phyloP scores from a whole-genome alignment of 2,329 filamentous ascomycete species.

The Aspergillus pseudonomiae region DNA sequence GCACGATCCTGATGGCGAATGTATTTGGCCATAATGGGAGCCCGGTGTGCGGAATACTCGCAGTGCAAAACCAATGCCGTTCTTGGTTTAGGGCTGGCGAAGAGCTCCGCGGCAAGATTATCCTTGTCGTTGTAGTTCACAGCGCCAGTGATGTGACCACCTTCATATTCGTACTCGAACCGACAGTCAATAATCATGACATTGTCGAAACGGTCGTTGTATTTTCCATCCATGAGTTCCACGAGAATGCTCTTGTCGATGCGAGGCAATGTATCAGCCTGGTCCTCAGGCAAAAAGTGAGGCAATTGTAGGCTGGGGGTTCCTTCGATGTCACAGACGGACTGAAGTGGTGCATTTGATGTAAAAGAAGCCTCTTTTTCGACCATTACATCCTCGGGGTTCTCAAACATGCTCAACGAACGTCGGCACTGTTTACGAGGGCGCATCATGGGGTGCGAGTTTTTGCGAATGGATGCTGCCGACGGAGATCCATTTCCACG shows the following conservation, averaged over 20 bases:
- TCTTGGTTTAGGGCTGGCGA: slow-evolving; percentile 68
- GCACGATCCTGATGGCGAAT: slow-evolving; percentile 87
- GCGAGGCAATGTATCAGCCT: slow-evolving; percentile 83
- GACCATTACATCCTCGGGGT: slow-evolving; percentile 84
- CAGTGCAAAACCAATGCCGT: slow-evolving; percentile 93
- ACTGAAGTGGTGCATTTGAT: slow-evolving; percentile 63
- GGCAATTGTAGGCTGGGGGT: slow-evolving; percentile 74
- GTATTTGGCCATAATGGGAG: slow-evolving; percentile 93
- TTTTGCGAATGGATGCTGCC: slow-evolving; percentile 70
- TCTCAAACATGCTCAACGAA: slow-evolving; percentile 97
- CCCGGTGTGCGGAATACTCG: slow-evolving; percentile 96
- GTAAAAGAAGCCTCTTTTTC: slow-evolving; percentile 66
- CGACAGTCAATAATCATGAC: slow-evolving; percentile 92
- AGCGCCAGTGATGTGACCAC: slow-evolving; percentile 90
- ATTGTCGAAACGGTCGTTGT: slow-evolving; percentile 73
- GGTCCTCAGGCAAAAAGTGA: slow-evolving; percentile 78
- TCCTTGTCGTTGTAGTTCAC: slow-evolving; percentile 99
- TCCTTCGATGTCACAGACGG: slow-evolving; percentile 83
- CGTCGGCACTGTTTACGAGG: slow-evolving; percentile 87
- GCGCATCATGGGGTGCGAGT: slow-evolving; percentile 70
- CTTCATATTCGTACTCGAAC: slow-evolving; percentile 98
- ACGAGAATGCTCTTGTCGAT: slow-evolving; percentile 82
- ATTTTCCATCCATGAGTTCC: slow-evolving; percentile 85
- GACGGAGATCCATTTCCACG: slow-evolving; percentile 76
- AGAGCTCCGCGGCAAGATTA: slow-evolving; percentile 75